Evolutionary conservation across 768 basidiomycete species (phyloP), one percentile per base, ranked within the genome.

Genomic region (Boletus vermiculosoides): DNA sequence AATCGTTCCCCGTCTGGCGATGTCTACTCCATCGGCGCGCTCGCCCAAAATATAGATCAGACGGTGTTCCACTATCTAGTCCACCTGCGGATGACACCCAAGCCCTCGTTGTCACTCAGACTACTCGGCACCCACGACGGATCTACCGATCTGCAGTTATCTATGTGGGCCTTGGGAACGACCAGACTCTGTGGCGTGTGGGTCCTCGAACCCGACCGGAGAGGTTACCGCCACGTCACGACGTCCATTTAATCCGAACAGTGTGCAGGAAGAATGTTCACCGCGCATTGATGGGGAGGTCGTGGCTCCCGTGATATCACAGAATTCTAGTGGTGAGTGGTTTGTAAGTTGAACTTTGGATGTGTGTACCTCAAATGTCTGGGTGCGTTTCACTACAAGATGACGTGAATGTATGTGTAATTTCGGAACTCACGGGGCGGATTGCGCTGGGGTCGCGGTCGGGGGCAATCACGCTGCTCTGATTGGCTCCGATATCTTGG

Each of bases 11-110:
- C 30, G 30, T 30, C 30, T 1, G 30, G 30, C 30, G 2, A 30
- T 8, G 30, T 30, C 30, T 30, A 30, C 30, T 30, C 30, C 30
- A 30, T 30, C 30, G 30, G 30, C 30, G 30, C 2, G 30, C 30
- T 30, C 28, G 6, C 70, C 18, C 62, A 68, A 53, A 68, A 72
- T 45, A n/a, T n/a, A 49, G 39, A 65, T 12, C 76, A 73, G 60
- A 80, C 80, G 5, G 73, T 82, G 15, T 80, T 78, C 52, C 73
- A 77, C 50, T 84, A 68, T 55, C 52, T 67, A 31, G 67, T 82
- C 16, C 55, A 63, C 22, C 22, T 33, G 41, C 22, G 15, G 13
- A 23, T 12, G 8, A 23, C 41, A 42, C 41, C 41, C 41, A 5
- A 20, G 3, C 39, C 39, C n/a, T 40, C 15, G 23, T 23, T 44